Percentiles rank a stretch among this genome's conserved stretches.
These are phyloP conservation scores for Parastagonospora nodorum DNA, from an alignment of 2,329 filamentous ascomycete species.

Conservation along the genomic window DNA sequence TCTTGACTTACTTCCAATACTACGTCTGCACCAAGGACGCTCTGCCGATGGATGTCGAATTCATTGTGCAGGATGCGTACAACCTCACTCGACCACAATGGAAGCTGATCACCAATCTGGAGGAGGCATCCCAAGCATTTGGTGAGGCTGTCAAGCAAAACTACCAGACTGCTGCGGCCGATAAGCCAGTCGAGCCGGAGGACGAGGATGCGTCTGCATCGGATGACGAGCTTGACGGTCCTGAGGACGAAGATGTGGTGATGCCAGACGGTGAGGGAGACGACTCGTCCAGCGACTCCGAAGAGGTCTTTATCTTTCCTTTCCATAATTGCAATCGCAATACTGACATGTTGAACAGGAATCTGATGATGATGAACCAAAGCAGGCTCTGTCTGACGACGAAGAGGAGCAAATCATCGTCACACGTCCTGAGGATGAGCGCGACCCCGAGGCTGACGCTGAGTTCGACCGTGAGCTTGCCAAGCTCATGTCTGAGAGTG, in stretches of 20 bases:
- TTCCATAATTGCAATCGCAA: not conserved
- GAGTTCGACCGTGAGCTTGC: slow-evolving; percentile 98
- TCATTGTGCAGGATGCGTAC: slow-evolving; percentile 92
- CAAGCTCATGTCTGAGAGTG: slow-evolving; percentile 96
- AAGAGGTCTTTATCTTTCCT: slow-evolving; percentile 49
- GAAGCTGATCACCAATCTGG: slow-evolving; percentile 79
- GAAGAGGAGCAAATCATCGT: slow-evolving; percentile 89
- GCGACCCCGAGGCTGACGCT: slow-evolving; percentile 91
- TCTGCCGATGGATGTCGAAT: slow-evolving; percentile 95
- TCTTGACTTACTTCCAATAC: slow-evolving; percentile 95
- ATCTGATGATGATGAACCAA: slow-evolving; percentile 53
- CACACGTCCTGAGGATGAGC: slow-evolving; percentile 84
- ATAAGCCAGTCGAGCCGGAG: slow-evolving; percentile 72
- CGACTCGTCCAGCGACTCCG: slow-evolving; percentile 57
- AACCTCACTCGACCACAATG: slow-evolving; percentile 85
- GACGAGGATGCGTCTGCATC: slow-evolving; percentile 73
- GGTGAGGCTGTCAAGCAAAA: slow-evolving; percentile 88
- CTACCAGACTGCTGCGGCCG: slow-evolving; percentile 77
- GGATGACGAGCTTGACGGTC: slow-evolving; percentile 70
- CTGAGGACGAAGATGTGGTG: slow-evolving; percentile 50
- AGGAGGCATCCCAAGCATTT: slow-evolving; percentile 84
- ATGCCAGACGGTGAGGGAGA: slow-evolving; percentile 61
- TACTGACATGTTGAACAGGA: slow-evolving; percentile 37
- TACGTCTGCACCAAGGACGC: slow-evolving; percentile 91
- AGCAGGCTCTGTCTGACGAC: slow-evolving; percentile 68